Percentiles rank a stretch among this genome's conserved stretches.
Conservation (phyloP, 805 yeast genomes). For the Candida argentea region DNA sequence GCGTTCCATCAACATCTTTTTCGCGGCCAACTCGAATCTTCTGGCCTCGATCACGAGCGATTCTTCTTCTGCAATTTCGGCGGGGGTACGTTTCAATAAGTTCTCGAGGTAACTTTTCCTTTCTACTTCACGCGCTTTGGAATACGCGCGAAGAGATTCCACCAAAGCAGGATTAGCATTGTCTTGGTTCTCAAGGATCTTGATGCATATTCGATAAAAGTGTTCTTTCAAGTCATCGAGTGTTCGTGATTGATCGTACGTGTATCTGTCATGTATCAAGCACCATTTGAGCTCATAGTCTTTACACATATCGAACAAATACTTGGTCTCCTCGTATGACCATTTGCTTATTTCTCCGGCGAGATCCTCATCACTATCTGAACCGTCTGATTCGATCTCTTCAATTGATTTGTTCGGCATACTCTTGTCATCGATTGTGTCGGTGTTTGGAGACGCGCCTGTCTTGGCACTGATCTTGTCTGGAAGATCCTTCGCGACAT, state of each 20-base stretch:
- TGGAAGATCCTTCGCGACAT: constrained; percentile 3
- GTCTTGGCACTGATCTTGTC: constrained; percentile 6
- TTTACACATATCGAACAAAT: constrained; percentile 64
- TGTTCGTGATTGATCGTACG: constrained; percentile 26
- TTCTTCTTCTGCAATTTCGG: constrained; percentile 97
- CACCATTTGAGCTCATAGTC: constrained; percentile 58
- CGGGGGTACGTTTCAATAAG: constrained; percentile 75
- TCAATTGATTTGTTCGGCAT: constrained; percentile 3
- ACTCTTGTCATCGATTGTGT: constrained; percentile 3
- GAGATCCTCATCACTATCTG: constrained; percentile 2
- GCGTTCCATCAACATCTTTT: constrained; percentile 77
- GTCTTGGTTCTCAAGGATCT: constrained; percentile 31
- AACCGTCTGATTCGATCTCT: constrained; percentile 2
- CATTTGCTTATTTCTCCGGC: constrained; percentile 38
- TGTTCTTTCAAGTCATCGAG: constrained; percentile 79
- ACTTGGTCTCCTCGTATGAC: constrained; percentile 69
- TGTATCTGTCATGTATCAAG: constrained; percentile 53
- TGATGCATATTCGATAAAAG: constrained; percentile 60
- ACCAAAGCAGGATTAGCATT: constrained; percentile 37
- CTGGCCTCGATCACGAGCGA: constrained; percentile 87
- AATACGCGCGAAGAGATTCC: constrained; percentile 52
- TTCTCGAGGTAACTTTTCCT: constrained; percentile 75
- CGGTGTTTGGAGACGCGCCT: constrained; percentile 2
- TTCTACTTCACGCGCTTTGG: constrained; percentile 61
- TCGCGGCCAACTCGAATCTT: constrained; percentile 85